Evolutionary conservation across 2,329 filamentous ascomycete genomes (phyloP), one percentile per base, ranked within the genome.

Genomic region (Thermochaetoides dissita): DNA sequence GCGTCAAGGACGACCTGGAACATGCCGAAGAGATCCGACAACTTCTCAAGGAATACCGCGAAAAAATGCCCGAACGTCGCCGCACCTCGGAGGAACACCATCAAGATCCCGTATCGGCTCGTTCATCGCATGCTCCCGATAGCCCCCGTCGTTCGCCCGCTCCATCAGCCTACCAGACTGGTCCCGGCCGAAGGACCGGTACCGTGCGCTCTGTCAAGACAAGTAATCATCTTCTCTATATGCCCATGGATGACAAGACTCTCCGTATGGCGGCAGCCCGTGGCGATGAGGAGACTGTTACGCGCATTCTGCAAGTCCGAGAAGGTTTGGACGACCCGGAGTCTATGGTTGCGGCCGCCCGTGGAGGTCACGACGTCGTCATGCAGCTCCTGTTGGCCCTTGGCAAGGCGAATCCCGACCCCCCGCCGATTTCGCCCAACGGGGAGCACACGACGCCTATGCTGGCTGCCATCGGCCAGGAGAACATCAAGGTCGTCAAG

Each of bases 391-490:
- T 87, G 39, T 61, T 86, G 35, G 81, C 80, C 7, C 65, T 86
- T 49, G 81, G 81, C 3, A 67, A 71, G 38, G 72, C 73, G 9
- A 74, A 76, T 41, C 69, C 74, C 0, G 84, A 91, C 52, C 86
- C 86, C 30, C 67, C 72, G 6, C 75, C 84, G 9, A 61, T 87
- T 37, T 55, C 67, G 7, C 69, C 71, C 30, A 67, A 70, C 29
- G 63, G 71, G 35, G 87, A 91, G 44, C 80, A 84, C 54, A 82
- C 88, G 40, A 96, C 89, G 1, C 91, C 91, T 1, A 93, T 98
- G 69, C 73, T 95, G 33, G 87, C 88, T 45, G 88, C 91, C 1
- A 95, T 98, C 50, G 89, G 91, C 10, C 82, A 89, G 51, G 76
- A 79, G 49, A 91, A 94, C 53, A 72, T 91, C 39, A 83, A 85